Evolutionary conservation across 768 basidiomycete species (phyloP), one percentile per base, ranked within the genome.

Genomic region (Termitomyces sp.): DNA sequence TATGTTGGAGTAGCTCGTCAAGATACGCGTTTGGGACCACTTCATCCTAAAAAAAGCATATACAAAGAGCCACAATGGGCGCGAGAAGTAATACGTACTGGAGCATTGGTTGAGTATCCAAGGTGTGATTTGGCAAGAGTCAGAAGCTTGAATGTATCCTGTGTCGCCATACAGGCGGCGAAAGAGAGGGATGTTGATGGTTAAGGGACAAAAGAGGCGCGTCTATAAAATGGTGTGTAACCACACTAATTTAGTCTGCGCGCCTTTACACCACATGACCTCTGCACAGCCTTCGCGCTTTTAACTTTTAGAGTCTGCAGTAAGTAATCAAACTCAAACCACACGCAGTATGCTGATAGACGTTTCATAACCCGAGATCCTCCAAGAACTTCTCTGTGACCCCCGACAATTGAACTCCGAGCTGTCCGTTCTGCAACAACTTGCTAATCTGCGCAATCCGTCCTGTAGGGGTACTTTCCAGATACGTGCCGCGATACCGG

Each of bases 11-110:
- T 1, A 78, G 68, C 44, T 74, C 73, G 18, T 68, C 62, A 8
- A 75, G 37, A 61, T 78, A 78, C 3, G 56, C 65, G n/a, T 56
- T 57, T 2, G 76, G 74, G n/a, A 76, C 66, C 4, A 51, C 20
- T 10, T 22, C 36, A 34, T 57, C 46, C 62, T 61, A n/a, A 26
- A 50, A 37, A 12, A 37, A 37, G 9, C 8, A 50, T 4, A 50
- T 18, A 24, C 2, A 5, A 36, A 34, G 22, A 37, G 9, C 24
- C 16, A n/a, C 36, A 36, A 37, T 50, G 24, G 22, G 9, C 34
- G 49, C 36, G 36, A 20, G 20, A 53, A 36, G 29, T 44, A 29
- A 59, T 22, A 60, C 62, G 14, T 49, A 61, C 62, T 24, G 55
- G 43, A 56, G 55, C 44, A 44, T 41, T 44, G 18, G 13, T 10